These are phyloP conservation scores for Cercophora scortea DNA, from an alignment of 495 filamentous ascomycete genomes.

Conservation along the genomic window DNA sequence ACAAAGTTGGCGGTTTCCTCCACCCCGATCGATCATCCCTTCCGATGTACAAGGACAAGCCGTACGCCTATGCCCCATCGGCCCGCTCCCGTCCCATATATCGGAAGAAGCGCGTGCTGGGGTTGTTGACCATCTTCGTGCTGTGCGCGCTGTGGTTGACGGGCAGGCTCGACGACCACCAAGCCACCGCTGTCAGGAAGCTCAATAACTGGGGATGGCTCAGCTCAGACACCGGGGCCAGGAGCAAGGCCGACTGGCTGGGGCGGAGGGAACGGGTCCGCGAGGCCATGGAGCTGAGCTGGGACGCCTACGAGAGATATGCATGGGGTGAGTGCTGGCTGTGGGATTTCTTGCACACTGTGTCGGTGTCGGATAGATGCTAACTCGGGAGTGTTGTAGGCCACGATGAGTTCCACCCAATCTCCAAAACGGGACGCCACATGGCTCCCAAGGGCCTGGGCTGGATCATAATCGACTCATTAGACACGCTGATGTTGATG, in stretches of 20 bases:
- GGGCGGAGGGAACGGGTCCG: slow-evolving; percentile 76
- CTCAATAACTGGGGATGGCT: slow-evolving; percentile 37
- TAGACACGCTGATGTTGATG: slow-evolving; percentile 98
- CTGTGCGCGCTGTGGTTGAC: slow-evolving; percentile 49
- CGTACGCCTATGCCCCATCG: slow-evolving; percentile 59
- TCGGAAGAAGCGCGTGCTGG: slow-evolving; percentile 46
- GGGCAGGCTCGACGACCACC: slow-evolving; percentile 39
- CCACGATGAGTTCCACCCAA: slow-evolving; percentile 75
- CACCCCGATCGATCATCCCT: slow-evolving; percentile 50
- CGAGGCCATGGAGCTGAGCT: slow-evolving; percentile 81
- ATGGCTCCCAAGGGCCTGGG: slow-evolving; percentile 82
- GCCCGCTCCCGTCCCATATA: slow-evolving; percentile 39
- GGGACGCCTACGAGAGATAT: slow-evolving; percentile 86
- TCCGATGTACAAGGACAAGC: slow-evolving; percentile 99
- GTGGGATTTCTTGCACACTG: neutral
- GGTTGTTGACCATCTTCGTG: slow-evolving; percentile 42
- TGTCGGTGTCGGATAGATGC: neutral
- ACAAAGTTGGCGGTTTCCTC: slow-evolving; percentile 36
- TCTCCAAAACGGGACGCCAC: slow-evolving; percentile 68
- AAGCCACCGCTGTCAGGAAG: slow-evolving; percentile 20
- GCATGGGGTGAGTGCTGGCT: slow-evolving; percentile 70
- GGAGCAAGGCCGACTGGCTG: slow-evolving; percentile 56
- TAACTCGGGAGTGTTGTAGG: slow-evolving; percentile 39
- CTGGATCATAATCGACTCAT: slow-evolving; percentile 95
- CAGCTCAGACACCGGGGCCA: slow-evolving; percentile 20